Evolutionary conservation across 306 rosid genomes (phyloP).

Genomic region (Elaeagnus macrophylla): DNA sequence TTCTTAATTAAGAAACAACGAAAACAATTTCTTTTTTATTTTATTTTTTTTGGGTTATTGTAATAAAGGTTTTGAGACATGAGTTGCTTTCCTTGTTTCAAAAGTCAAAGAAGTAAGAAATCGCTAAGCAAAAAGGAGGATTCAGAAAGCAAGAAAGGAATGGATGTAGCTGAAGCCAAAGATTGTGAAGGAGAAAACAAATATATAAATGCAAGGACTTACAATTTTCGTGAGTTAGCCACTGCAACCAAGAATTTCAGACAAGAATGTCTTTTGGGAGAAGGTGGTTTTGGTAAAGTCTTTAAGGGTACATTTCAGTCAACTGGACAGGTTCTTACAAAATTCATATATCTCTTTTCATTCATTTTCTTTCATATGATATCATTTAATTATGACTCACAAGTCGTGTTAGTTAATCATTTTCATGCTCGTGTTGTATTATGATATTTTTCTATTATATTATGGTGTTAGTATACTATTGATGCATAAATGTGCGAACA

Average conservation of each 20-base stretch:
- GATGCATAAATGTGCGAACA: too few species aligned
- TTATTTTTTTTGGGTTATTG: too few species aligned
- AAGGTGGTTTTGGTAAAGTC: conserved; percentile 92
- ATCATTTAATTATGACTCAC: background rate
- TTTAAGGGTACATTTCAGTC: conserved; percentile 64
- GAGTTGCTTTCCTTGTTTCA: conserved; percentile 84
- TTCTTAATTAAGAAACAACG: too few species aligned
- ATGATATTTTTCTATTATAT: too few species aligned
- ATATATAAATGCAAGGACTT: conserved; percentile 50
- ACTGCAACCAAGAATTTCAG: conserved; percentile 82
- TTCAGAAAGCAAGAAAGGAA: conserved; percentile 31
- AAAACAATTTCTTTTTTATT: too few species aligned
- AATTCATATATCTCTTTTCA: background rate
- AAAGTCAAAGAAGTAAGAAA: conserved; percentile 43
- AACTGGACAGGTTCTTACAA: conserved; percentile 50
- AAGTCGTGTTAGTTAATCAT: background rate
- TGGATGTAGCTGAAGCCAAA: conserved; percentile 18
- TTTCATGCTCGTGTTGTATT: too few species aligned
- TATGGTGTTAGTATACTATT: too few species aligned
- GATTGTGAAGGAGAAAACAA: conserved; percentile 27
- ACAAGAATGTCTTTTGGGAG: conserved; percentile 74
- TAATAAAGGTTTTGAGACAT: conserved; percentile 15
- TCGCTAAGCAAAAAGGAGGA: conserved; percentile 34
- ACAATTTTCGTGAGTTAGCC: conserved; percentile 82
- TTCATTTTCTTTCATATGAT: too few species aligned